A percentile compares a stretch with the other conserved stretches of the same genome.
phyloP scores from a whole-genome alignment of 345 rosid genomes.

The Eutrema japonicum region DNA sequence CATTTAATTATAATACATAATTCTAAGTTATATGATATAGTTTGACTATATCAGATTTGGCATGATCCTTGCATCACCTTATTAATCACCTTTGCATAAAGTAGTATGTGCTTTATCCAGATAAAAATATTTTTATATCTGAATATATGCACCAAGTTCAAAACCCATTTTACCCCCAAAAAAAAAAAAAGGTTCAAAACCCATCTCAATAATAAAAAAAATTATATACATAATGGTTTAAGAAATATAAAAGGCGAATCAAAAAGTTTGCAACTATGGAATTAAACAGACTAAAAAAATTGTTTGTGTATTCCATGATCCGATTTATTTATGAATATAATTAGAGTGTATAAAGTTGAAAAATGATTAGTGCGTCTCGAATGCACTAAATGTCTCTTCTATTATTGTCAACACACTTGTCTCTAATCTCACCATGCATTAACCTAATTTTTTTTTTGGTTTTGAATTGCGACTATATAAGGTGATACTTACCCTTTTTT shows the following conservation, averaged over 20 bases:
- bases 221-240: background rate
- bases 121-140: background rate
- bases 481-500: background rate
- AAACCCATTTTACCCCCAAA: too few species aligned
- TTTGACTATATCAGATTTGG: slow-evolving; percentile 38
- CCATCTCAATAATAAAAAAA: slow-evolving; percentile 4
- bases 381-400: slow-evolving; percentile 4
- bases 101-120: slow-evolving; percentile 32
- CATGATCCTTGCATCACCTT: slow-evolving; percentile 39
- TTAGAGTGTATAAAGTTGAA: slow-evolving; percentile 22
- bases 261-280: slow-evolving; percentile 3
- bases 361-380: slow-evolving; percentile 30
- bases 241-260: background rate
- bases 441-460: background rate
- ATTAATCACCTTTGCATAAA: slow-evolving; percentile 34
- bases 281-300: background rate
- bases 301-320: slow-evolving; percentile 8
- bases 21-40: slow-evolving; percentile 4
- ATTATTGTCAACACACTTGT: background rate
- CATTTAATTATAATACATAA: background rate
- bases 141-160: background rate
- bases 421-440: slow-evolving; percentile 22
- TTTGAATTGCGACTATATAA: background rate
- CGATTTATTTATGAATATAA: background rate
- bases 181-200: too few species aligned